These are phyloP conservation scores for Leccinum imitatum DNA, from an alignment of 768 basidiomycete genomes.

Conservation along the genomic window DNA sequence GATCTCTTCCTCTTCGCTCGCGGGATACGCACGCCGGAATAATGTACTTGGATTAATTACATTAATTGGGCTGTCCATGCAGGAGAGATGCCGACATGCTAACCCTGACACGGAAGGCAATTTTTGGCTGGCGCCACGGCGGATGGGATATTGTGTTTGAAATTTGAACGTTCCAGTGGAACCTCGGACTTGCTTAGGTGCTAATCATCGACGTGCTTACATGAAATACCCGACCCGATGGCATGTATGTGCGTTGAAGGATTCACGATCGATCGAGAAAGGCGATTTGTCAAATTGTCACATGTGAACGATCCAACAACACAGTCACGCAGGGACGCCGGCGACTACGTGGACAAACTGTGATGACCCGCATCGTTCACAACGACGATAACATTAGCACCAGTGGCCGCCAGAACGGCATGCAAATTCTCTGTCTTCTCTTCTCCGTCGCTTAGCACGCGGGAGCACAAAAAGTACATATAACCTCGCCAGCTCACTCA, in stretches of 20 bases:
- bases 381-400: background rate
- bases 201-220: background rate
- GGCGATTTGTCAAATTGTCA: constrained; percentile 1
- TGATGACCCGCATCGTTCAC: background rate
- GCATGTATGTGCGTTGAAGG: background rate
- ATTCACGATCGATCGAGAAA: background rate
- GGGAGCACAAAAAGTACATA: constrained; percentile 1
- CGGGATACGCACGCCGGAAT: constrained; percentile 16
- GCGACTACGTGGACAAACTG: constrained; percentile 19
- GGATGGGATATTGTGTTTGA: background rate
- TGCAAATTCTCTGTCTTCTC: constrained; percentile 3
- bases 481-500: constrained; percentile 1
- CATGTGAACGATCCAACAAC: background rate
- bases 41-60: constrained; percentile 12
- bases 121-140: background rate
- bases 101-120: constrained; percentile 3
- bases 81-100: constrained; percentile 18
- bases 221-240: background rate
- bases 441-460: constrained; percentile 13
- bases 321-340: constrained; percentile 1
- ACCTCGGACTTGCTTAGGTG: background rate
- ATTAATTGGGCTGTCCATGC: constrained; percentile 1
- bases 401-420: constrained; percentile 6
- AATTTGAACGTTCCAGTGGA: no score
- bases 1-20: constrained; percentile 20